A percentile compares a stretch with the other conserved stretches of the same genome.
phyloP scores from a whole-genome alignment of 352 stramenopile species.

The Phytophthora fragariae region DNA sequence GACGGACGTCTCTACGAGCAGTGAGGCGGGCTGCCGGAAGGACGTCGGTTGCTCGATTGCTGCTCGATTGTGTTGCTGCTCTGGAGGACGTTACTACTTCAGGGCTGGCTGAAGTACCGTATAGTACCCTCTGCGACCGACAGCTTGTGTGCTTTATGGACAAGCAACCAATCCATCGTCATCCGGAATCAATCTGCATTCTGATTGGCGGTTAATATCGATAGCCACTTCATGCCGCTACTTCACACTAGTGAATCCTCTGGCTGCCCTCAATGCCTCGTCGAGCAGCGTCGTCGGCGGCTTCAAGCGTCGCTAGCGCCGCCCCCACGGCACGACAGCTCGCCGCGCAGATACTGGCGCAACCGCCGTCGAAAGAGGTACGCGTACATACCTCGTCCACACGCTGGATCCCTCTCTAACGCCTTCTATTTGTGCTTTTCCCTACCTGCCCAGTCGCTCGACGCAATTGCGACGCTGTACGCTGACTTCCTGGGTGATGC shows the following conservation, averaged over 20 bases:
- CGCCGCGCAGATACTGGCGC: constrained; percentile 17
- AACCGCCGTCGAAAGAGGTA: constrained; percentile 44
- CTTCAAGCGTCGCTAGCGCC: constrained; percentile 9
- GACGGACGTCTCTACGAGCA: constrained; percentile 5
- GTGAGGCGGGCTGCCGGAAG: not conserved
- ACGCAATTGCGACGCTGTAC: constrained; percentile 50
- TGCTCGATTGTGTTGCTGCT: not conserved
- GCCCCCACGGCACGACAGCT: constrained; percentile 16
- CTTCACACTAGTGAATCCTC: constrained; percentile 8
- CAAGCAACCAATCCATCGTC: no score
- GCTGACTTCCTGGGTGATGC: constrained; percentile 32
- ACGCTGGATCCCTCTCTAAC: constrained; percentile 4
- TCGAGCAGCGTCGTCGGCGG: constrained; percentile 11
- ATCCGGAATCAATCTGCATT: no score
- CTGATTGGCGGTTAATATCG: no score
- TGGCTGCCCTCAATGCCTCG: constrained; percentile 22
- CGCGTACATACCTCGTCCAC: not conserved
- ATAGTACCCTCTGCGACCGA: no score
- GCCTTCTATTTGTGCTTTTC: not conserved
- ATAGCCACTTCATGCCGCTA: not conserved
- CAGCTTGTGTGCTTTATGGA: no score
- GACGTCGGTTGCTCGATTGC: constrained; percentile 11
- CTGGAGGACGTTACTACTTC: constrained; percentile 1
- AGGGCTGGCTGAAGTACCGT: not conserved
- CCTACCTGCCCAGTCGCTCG: constrained; percentile 20